Evolutionary conservation across 495 filamentous ascomycete species (phyloP), one percentile per base, ranked within the genome.

Genomic region (Bathelium albidoporum): DNA sequence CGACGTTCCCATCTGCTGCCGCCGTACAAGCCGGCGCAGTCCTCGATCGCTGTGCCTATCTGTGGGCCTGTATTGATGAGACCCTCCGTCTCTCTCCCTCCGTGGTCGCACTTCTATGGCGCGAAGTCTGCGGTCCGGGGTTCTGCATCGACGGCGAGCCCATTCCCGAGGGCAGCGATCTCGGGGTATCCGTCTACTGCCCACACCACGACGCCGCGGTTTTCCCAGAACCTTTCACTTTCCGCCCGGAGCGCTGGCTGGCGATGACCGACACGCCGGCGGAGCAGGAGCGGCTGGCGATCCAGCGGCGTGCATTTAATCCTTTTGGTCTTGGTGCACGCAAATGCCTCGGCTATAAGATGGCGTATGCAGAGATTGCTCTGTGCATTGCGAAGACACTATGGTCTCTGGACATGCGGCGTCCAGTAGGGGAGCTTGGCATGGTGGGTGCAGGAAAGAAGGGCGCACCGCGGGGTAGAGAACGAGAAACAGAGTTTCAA

Each of bases 11-110:
- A 1, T 58, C 32, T 2, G 24, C 61, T n/a, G 64, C 68, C 1
- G 70, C 74, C 12, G 76, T 78, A 60, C 34, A 29, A 3, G 28
- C 43, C 29, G 74, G 74, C 5, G 31, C 70, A 3, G 66, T 67
- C 32, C 73, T 74, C 1, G 63, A 69, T 5, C 65, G 67, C 26
- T 76, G 70, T 62, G 32, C 29, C 43, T 76, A 73, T 60, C 68
- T 76, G 5, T 63, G 64, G 0, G 73, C 73, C 18, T 70, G 65
- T 45, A 65, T 74, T 11, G 63, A 74, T 39, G 73, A 76, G 59
- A 59, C 71, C 4, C 44, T 74, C 34, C 71, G 74, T 34, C 64
- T 74, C 59, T 62, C 67, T 18, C 73, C 73, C 0, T 29, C 69
- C 1, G 66, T 64, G 4, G 60, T 45, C 20, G 43, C 36, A 18